A percentile compares a stretch with the other conserved stretches of the same genome.
These are phyloP conservation scores for Verbascum thapsus DNA, from an alignment of 257 asterid genomes.

Conservation along the genomic window DNA sequence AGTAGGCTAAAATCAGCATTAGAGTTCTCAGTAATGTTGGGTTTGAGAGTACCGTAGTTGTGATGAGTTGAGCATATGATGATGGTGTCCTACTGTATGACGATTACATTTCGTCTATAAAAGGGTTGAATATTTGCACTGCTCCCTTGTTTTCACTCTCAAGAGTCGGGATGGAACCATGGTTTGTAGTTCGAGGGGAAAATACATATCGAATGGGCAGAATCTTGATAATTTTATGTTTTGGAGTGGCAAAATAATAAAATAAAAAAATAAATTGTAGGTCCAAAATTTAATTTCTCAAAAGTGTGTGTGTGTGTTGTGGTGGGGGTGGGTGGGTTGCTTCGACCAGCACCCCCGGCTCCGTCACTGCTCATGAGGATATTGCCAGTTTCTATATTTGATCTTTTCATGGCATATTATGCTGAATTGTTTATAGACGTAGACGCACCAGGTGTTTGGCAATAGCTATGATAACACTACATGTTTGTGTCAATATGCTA, in stretches of 20 bases:
- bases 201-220: too few relatives aligned
- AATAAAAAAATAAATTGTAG: too few relatives aligned
- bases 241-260: too few relatives aligned
- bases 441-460: background rate
- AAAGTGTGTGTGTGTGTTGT: too few relatives aligned
- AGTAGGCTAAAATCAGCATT: constrained; percentile 1
- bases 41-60: background rate
- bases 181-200: too few relatives aligned
- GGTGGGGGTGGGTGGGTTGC: too few relatives aligned
- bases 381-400: background rate
- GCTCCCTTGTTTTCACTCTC: background rate
- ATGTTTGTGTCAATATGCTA: constrained; percentile 2
- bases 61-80: constrained; percentile 6
- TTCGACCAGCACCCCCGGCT: too few relatives aligned
- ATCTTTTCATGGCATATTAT: background rate
- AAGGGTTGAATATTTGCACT: background rate
- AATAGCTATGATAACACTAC: background rate
- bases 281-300: too few relatives aligned
- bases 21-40: background rate
- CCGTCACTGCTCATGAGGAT: too few relatives aligned
- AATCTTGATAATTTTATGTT: too few relatives aligned
- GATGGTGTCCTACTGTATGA: background rate
- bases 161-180: too few relatives aligned
- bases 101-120: background rate
- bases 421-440: background rate